Percentiles rank a stretch among this genome's conserved stretches.
These are phyloP conservation scores for Metschnikowia hibisci DNA, from an alignment of 805 yeast genomes.

Conservation along the genomic window DNA sequence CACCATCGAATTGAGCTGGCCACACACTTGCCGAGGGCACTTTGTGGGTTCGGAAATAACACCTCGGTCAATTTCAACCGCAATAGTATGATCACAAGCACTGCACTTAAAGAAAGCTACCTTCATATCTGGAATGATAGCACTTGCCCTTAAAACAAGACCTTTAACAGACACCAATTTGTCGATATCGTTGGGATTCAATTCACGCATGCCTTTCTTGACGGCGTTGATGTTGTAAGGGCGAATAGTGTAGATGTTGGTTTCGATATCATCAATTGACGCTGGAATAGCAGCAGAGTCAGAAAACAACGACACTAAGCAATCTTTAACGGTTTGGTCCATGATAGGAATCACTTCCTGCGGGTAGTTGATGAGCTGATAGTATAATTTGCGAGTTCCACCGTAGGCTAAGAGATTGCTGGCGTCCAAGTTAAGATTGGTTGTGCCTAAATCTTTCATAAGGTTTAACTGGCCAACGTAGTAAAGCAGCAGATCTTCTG, in stretches of 20 bases:
- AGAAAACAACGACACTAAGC: constrained; percentile 56
- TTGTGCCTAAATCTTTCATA: constrained; percentile 74
- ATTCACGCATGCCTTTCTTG: constrained; percentile 79
- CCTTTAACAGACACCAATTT: constrained; percentile 90
- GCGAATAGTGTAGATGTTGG: constrained; percentile 78
- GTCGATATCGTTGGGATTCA: constrained; percentile 92
- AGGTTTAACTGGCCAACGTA: constrained; percentile 70
- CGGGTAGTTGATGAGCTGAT: constrained; percentile 87
- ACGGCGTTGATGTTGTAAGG: constrained; percentile 76
- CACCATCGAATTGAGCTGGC: constrained; percentile 80
- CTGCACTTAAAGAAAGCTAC: constrained; percentile 93
- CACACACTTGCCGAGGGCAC: constrained; percentile 89
- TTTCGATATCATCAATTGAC: constrained; percentile 66
- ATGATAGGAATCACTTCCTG: constrained; percentile 96
- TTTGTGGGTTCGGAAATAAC: constrained; percentile 87
- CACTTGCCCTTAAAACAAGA: constrained; percentile 78
- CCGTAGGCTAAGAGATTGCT: constrained; percentile 73
- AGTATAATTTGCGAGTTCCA: constrained; percentile 71
- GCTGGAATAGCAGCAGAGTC: constrained; percentile 25
- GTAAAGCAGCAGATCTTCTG: constrained; percentile 65
- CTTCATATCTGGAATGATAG: constrained; percentile 96
- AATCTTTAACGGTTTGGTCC: constrained; percentile 94
- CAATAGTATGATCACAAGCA: constrained; percentile 89
- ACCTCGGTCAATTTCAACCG: constrained; percentile 92
- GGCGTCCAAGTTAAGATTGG: constrained; percentile 82